phyloP scores from a whole-genome alignment of 352 stramenopile species.

The Phytophthora pinifolia region DNA sequence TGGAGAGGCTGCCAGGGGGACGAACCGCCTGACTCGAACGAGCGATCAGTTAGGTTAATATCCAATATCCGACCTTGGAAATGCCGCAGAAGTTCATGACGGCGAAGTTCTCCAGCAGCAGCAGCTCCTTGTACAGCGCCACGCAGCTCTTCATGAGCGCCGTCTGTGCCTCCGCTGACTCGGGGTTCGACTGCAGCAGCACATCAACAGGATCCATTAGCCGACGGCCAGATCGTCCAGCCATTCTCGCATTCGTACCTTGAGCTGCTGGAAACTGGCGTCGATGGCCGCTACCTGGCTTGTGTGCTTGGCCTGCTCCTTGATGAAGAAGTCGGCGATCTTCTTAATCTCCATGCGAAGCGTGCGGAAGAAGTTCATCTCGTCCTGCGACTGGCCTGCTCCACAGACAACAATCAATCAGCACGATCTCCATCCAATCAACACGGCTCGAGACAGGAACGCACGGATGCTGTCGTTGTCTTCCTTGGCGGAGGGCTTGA shows the following conservation, averaged over 20 bases:
- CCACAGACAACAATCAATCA: slow-evolving; percentile 2
- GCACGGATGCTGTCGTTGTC: slow-evolving; percentile 89
- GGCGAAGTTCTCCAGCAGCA: slow-evolving; percentile 88
- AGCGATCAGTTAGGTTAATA: slow-evolving; percentile 1
- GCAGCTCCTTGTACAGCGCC: slow-evolving; percentile 82
- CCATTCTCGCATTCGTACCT: slow-evolving; percentile 36
- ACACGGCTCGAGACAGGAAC: slow-evolving; percentile 10
- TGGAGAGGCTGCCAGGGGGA: slow-evolving; percentile 15
- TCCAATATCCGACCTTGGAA: slow-evolving; percentile 56
- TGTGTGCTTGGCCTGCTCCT: slow-evolving; percentile 76
- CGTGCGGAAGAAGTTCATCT: slow-evolving; percentile 89
- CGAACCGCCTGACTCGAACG: slow-evolving; percentile 16
- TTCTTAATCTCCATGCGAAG: slow-evolving; percentile 85
- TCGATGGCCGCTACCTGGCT: slow-evolving; percentile 68
- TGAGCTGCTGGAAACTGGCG: slow-evolving; percentile 57
- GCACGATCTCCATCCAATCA: background rate
- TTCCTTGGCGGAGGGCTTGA: slow-evolving; percentile 73
- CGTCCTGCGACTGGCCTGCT: slow-evolving; percentile 76
- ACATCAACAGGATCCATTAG: slow-evolving; percentile 2
- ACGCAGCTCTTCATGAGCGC: slow-evolving; percentile 83
- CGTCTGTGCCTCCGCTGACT: slow-evolving; percentile 65
- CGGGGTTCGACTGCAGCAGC: slow-evolving; percentile 38
- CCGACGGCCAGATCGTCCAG: background rate
- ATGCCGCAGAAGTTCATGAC: slow-evolving; percentile 91
- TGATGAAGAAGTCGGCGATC: slow-evolving; percentile 85